A percentile compares a stretch with the other conserved stretches of the same genome.
Evolutionary conservation across 2,329 filamentous ascomycete genomes (phyloP).

Genomic region (Huntiella omanensis): DNA sequence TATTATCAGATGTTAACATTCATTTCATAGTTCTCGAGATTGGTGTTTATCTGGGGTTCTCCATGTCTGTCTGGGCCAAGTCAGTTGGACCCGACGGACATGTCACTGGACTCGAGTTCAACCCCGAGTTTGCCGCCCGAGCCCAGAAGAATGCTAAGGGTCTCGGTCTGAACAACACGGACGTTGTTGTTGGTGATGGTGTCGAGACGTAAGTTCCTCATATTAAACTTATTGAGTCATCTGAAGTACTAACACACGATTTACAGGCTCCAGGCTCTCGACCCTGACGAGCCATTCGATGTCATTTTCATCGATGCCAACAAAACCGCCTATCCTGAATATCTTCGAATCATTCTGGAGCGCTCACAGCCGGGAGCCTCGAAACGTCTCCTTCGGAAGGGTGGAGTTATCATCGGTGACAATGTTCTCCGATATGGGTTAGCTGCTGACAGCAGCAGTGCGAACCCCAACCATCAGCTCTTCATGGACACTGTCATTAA

Average conservation of each 20-base stretch:
- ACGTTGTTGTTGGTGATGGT: conserved; percentile 5
- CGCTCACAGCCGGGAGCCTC: conserved; percentile 21
- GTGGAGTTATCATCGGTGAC: conserved; percentile 34
- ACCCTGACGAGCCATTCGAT: conserved; percentile 27
- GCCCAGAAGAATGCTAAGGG: background rate
- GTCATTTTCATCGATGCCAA: conserved; percentile 36
- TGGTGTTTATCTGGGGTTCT: conserved; percentile 16
- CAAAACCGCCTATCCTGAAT: conserved; percentile 31
- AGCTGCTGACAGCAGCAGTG: conserved; percentile 24
- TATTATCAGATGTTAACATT: background rate
- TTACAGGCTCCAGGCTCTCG: conserved; percentile 17
- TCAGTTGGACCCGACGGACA: conserved; percentile 15
- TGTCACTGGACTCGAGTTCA: conserved; percentile 12
- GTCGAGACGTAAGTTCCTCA: background rate
- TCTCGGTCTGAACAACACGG: conserved; percentile 3
- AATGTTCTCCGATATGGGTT: conserved; percentile 32
- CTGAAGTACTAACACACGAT: background rate
- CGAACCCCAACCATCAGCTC: conserved; percentile 17
- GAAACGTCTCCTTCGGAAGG: conserved; percentile 26
- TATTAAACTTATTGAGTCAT: background rate
- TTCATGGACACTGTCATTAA: conserved; percentile 10
- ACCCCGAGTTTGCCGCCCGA: background rate
- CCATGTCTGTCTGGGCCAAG: conserved; percentile 14
- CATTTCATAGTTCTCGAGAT: conserved; percentile 16
- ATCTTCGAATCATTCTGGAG: conserved; percentile 27